Conservation (phyloP, 257 asterid genomes). For the Leonotis leonurus region DNA sequence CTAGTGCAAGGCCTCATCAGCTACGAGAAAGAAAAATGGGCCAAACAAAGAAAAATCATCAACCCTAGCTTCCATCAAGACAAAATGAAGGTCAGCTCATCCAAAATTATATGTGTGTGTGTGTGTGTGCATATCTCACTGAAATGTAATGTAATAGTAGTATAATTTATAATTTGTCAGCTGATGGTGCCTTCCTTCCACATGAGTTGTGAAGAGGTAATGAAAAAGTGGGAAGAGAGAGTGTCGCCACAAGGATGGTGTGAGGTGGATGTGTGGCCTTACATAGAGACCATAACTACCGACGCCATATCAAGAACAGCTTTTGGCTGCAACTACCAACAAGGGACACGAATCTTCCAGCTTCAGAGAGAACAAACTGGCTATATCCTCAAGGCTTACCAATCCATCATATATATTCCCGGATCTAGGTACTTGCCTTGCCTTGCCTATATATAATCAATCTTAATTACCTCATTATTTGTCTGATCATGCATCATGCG, state of each 20-base stretch:
- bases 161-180: conserved; percentile 7
- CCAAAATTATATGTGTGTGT: too few relatives aligned
- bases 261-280: conserved; percentile 47
- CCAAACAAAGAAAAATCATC: conserved; percentile 52
- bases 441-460: too few relatives aligned
- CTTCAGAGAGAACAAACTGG: too few relatives aligned
- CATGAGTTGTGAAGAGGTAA: conserved; percentile 28
- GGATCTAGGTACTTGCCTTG: too few relatives aligned
- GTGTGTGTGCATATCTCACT: too few relatives aligned
- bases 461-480: too few relatives aligned
- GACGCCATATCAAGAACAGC: conserved; percentile 50
- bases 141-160: too few relatives aligned
- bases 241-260: conserved; percentile 22
- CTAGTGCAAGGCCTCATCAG: conserved; percentile 27
- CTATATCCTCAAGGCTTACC: too few relatives aligned
- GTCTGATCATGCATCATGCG: too few relatives aligned
- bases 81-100: conserved; percentile 32
- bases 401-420: too few relatives aligned
- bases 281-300: conserved; percentile 25
- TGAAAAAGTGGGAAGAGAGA: conserved; percentile 30
- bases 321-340: conserved; percentile 44
- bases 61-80: conserved; percentile 57
- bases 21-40: conserved; percentile 45
- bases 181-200: conserved; percentile 38
- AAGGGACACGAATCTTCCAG: conserved; percentile 31